Evolutionary conservation across 176 grass and related monocot species (phyloP).

Genomic region (Ampelocalamus luodianensis): DNA sequence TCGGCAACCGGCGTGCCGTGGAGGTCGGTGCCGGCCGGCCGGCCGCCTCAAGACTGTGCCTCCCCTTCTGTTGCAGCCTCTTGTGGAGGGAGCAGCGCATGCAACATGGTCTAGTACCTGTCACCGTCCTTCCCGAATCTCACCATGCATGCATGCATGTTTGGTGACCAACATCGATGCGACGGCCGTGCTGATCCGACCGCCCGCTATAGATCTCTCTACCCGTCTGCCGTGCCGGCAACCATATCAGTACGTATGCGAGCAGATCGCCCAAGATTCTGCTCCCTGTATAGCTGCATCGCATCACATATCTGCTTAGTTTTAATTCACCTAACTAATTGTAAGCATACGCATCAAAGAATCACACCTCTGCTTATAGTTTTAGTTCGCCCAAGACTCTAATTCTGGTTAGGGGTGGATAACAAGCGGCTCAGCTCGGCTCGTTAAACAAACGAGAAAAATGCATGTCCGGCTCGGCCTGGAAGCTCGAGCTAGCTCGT

Average conservation of each 20-base stretch:
- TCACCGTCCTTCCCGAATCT: constrained; percentile 20
- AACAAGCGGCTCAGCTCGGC: too few species aligned
- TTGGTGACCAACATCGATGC: constrained; percentile 33
- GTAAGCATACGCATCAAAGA: background rate
- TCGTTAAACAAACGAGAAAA: too few species aligned
- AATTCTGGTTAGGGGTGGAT: too few species aligned
- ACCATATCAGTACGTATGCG: background rate
- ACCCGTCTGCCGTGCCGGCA: constrained; percentile 1
- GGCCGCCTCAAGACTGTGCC: background rate
- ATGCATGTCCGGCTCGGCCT: too few species aligned
- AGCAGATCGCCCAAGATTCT: background rate
- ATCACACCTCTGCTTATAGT: background rate
- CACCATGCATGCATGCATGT: background rate
- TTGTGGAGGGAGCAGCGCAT: background rate
- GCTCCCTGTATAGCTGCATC: background rate
- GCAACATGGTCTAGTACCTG: too few species aligned
- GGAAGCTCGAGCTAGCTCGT: too few species aligned
- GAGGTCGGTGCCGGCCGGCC: background rate
- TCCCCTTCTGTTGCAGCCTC: background rate
- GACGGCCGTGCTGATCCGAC: background rate
- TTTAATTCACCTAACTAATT: constrained; percentile 4
- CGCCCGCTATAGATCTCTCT: background rate
- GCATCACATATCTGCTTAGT: background rate
- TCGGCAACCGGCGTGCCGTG: constrained; percentile 17
- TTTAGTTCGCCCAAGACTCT: background rate